Percentiles rank a stretch among this genome's conserved stretches.
These are phyloP conservation scores for Nepenthes gracilis DNA, from an alignment of 148 eudicot species.

Conservation along the genomic window DNA sequence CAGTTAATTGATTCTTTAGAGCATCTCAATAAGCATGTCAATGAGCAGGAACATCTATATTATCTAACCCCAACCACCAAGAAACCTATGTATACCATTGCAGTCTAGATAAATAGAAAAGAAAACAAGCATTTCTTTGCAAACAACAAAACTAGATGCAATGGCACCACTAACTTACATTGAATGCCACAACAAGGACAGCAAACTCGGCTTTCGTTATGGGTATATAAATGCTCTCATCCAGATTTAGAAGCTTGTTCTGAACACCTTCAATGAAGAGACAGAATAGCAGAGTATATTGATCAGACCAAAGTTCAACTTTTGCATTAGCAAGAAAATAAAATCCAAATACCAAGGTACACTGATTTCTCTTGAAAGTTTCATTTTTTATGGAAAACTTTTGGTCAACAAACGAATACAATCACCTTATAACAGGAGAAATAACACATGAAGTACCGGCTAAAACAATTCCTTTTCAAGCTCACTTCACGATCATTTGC, in stretches of 20 bases:
- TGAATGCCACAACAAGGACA: constrained; percentile 67
- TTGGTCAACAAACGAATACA: too few species aligned
- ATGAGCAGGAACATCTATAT: too few species aligned
- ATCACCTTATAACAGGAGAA: too few species aligned
- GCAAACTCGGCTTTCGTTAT: constrained; percentile 80
- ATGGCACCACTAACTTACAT: constrained; percentile 29
- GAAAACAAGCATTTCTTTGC: neutral
- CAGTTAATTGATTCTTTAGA: too few species aligned
- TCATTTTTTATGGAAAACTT: too few species aligned
- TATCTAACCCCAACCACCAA: too few species aligned
- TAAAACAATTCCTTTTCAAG: too few species aligned
- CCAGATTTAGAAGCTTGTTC: constrained; percentile 73
- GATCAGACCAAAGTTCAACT: constrained; percentile 1
- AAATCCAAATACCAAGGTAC: too few species aligned
- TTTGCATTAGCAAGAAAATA: neutral
- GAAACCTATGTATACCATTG: neutral
- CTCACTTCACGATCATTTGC: too few species aligned
- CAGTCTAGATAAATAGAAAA: neutral
- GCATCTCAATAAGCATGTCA: too few species aligned
- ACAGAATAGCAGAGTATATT: neutral
- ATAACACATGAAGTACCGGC: too few species aligned
- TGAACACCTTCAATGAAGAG: constrained; percentile 50
- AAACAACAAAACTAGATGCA: neutral
- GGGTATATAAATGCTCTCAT: constrained; percentile 81
- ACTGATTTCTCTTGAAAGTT: too few species aligned